Base-by-base conservation (phyloP, 345 rosid species). In the Carallia pectinifolia region DNA sequence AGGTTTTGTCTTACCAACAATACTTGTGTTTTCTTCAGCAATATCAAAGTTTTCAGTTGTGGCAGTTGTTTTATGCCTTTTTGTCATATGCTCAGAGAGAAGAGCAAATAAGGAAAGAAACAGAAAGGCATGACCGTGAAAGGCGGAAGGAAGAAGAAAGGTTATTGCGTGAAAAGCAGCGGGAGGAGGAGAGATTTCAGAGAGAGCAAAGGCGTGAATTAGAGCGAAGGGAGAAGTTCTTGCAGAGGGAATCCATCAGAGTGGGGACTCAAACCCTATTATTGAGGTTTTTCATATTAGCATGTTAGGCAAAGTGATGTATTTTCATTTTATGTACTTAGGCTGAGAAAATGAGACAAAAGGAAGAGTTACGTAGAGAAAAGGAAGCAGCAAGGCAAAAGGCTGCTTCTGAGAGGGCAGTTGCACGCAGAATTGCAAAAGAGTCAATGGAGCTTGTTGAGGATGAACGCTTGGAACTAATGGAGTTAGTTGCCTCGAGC, bases 71-170 rank as follows among this genome's bases (percentile, higher is more conserved):
- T 50, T 15, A 65, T 34, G 31, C 60, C 34, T 9, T 62, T 69
- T 18, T 50, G 61, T 77, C 72, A 38, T 16, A 30, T 78, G 6
- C 79, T 74, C 53, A 90, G 96, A 85, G 87, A 77, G 96, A 93
- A 63, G 93, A 90, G 79, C 96, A 89, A 81, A 71, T 85, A 37
- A 89, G 83, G 74, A 93, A 89, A 80, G 98, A 90, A 74, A 84
- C 88, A 85, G 97, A 90, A 75, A 90, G 92, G 82, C 89, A 77
- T 58, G 92, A 93, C 68, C 96, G 98, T 77, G 97, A 93, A 81
- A 90, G 93, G 80, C 86, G 88, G 56, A 93, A 85, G 79, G 98
- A 90, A 75, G 97, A 93, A 79, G 98, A 93, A 79, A 84, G 92
- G 74, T 80, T 93, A 61, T 69, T 88, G 75, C 93, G 97, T 62